Percentiles rank a stretch among this genome's conserved stretches.
These are phyloP conservation scores for Isoetes taiwanensis DNA, from an alignment of 75 land plant species.

Conservation along the genomic window DNA sequence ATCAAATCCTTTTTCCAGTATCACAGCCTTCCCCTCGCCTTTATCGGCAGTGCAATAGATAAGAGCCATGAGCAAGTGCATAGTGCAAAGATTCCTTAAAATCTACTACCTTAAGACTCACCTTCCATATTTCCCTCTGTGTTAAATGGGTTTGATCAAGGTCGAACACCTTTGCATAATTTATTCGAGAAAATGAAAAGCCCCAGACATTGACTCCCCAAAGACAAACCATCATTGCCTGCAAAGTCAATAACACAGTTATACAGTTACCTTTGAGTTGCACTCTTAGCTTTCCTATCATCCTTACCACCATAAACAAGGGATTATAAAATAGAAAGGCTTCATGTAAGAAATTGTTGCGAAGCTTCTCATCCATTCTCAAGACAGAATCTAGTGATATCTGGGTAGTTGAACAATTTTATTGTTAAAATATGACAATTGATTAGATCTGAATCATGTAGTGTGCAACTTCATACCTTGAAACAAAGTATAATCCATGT, in stretches of 20 bases:
- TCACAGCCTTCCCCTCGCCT: background rate
- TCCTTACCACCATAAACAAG: constrained; percentile 75
- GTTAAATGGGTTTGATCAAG: constrained; percentile 80
- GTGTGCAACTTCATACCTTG: no score
- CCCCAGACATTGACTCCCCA: constrained; percentile 95
- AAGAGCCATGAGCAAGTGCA: background rate
- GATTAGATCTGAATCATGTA: no score
- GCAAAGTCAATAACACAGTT: constrained; percentile 16
- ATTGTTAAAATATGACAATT: no score
- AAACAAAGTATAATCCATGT: no score
- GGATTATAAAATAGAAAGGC: constrained; percentile 95
- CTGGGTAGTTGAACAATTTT: no score
- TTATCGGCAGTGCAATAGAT: background rate
- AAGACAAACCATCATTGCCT: constrained; percentile 90
- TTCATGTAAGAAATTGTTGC: constrained; percentile 70
- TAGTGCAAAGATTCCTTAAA: background rate
- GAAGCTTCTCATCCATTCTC: constrained; percentile 47
- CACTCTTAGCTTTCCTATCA: background rate
- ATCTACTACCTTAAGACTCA: constrained; percentile 2
- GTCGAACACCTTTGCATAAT: constrained; percentile 85
- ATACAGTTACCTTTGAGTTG: background rate
- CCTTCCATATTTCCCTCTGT: constrained; percentile 93
- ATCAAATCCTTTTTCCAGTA: no score
- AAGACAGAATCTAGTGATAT: constrained; percentile 67
- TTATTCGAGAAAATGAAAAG: constrained; percentile 54